A percentile compares a stretch with the other conserved stretches of the same genome.
Conservation (phyloP, 208 protist species). For the Leishmania lainsoni region DNA sequence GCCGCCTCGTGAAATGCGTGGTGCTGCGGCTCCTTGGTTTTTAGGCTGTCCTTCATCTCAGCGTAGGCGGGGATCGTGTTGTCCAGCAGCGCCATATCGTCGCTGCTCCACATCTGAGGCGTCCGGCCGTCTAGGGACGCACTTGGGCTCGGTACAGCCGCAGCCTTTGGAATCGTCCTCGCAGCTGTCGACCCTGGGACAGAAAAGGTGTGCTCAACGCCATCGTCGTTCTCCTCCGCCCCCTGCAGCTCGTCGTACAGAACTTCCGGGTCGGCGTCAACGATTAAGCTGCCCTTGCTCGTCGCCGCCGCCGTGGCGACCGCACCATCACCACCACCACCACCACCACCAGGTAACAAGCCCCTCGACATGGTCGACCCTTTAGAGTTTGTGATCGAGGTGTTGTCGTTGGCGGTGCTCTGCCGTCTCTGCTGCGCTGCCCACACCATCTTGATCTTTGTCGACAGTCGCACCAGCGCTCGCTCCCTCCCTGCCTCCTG, state of each 20-base stretch:
- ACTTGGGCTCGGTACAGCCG: slow-evolving; percentile 10
- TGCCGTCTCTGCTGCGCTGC: slow-evolving; percentile 26
- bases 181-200: background rate
- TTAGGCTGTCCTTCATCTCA: slow-evolving; percentile 41
- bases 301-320: background rate
- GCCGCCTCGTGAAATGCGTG: slow-evolving; percentile 55
- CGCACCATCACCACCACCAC: background rate
- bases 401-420: slow-evolving; percentile 6
- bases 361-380: background rate
- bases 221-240: slow-evolving; percentile 17
- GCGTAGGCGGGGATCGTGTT: slow-evolving; percentile 47
- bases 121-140: slow-evolving; percentile 18
- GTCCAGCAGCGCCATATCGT: slow-evolving; percentile 47
- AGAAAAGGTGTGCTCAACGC: slow-evolving; percentile 10
- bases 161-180: slow-evolving; percentile 1
- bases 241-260: slow-evolving; percentile 11
- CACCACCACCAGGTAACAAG: background rate
- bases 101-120: slow-evolving; percentile 32
- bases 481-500: slow-evolving; percentile 57
- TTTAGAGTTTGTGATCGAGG: background rate
- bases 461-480: slow-evolving; percentile 33
- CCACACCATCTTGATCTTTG: slow-evolving; percentile 35
- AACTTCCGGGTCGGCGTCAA: slow-evolving; percentile 1
- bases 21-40: slow-evolving; percentile 57
- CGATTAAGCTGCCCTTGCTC: slow-evolving; percentile 5